phyloP scores from a whole-genome alignment of 805 yeast genomes.

The Komagataella ulmi region DNA sequence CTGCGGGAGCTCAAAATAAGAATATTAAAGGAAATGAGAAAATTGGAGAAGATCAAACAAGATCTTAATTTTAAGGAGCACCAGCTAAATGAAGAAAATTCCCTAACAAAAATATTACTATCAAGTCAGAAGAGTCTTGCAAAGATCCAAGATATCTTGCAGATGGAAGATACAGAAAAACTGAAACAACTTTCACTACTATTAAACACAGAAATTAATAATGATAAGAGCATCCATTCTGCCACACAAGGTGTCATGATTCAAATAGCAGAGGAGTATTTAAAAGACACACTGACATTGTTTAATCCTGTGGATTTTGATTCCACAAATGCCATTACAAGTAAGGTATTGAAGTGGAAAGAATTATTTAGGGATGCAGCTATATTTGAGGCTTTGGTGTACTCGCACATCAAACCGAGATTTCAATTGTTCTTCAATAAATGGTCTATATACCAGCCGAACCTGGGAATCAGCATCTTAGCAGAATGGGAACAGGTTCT shows the following conservation, averaged over 20 bases:
- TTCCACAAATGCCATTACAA: constrained; percentile 13
- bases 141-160: not conserved
- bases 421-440: constrained; percentile 11
- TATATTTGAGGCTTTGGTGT: constrained; percentile 16
- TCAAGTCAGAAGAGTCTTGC: not conserved
- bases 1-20: not conserved
- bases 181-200: not conserved
- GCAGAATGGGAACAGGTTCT: constrained; percentile 27
- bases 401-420: constrained; percentile 18
- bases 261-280: constrained; percentile 11
- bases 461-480: constrained; percentile 22
- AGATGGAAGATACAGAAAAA: not conserved
- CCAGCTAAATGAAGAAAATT: not conserved
- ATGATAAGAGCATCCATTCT: not conserved
- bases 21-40: not conserved
- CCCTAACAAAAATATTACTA: not conserved
- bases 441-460: constrained; percentile 27
- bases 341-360: constrained; percentile 16
- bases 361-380: constrained; percentile 1
- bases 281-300: constrained; percentile 7
- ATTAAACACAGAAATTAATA: not conserved
- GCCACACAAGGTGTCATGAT: constrained; percentile 3
- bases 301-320: constrained; percentile 27
- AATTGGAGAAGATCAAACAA: not conserved
- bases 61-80: not conserved